Conservation (phyloP, 2,329 filamentous ascomycete species). For the Colletotrichum cordylinicola region DNA sequence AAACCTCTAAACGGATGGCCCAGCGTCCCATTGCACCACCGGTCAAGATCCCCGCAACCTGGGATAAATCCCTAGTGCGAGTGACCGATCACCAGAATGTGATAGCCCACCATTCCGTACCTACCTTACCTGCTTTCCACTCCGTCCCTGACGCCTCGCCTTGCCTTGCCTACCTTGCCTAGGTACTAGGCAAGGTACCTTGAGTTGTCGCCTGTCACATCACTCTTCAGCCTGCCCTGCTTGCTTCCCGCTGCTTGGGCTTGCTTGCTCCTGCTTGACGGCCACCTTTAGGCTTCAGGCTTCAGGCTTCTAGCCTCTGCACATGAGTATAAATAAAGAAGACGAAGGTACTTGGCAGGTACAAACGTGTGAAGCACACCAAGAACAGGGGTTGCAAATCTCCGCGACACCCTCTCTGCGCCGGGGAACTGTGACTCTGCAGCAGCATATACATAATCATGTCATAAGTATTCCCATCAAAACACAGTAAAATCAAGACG, state of each 20-base stretch:
- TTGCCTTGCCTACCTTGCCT: not conserved
- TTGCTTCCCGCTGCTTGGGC: not conserved
- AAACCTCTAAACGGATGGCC: conserved; percentile 3
- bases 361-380: not conserved
- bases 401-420: conserved; percentile 10
- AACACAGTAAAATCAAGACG: not conserved
- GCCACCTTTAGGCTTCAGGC: not conserved
- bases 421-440: conserved; percentile 1
- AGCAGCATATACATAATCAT: conserved; percentile 11
- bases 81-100: conserved; percentile 20
- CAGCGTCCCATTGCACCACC: conserved; percentile 11
- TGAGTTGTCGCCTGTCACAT: not conserved
- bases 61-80: conserved; percentile 1
- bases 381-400: conserved; percentile 15
- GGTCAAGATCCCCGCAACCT: conserved; percentile 16
- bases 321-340: not conserved
- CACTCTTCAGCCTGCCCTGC: not conserved
- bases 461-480: conserved; percentile 8
- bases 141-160: not conserved
- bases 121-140: not conserved
- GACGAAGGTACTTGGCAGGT: not conserved
- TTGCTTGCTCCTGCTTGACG: not conserved
- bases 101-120: conserved; percentile 7
- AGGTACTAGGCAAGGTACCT: not conserved
- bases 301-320: not conserved